Evolutionary conservation across 768 basidiomycete species (phyloP).

Genomic region (Tricholoma flavovirens): DNA sequence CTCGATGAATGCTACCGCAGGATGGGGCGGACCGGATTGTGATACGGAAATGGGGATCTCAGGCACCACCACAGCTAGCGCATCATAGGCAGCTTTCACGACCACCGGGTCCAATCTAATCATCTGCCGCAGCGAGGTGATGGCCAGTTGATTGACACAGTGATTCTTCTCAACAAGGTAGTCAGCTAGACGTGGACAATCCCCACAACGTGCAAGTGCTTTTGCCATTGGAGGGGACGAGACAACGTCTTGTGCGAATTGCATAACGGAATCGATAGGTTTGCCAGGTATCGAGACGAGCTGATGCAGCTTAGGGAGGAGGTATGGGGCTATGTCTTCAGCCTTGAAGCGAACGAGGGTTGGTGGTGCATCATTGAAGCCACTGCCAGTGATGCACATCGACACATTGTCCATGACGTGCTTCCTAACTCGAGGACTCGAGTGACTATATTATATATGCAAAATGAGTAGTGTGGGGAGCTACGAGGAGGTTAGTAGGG

Average conservation of each 20-base stretch:
- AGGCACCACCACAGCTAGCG: conserved; percentile 9
- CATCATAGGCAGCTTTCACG: conserved; percentile 13
- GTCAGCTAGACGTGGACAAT: conserved; percentile 12
- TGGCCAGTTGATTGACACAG: conserved; percentile 10
- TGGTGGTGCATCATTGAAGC: conserved; percentile 6
- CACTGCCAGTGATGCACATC: conserved; percentile 9
- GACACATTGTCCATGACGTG: conserved; percentile 17
- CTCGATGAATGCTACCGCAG: conserved; percentile 11
- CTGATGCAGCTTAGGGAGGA: conserved; percentile 16
- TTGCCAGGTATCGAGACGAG: conserved; percentile 9
- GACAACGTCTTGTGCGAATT: conserved; percentile 10
- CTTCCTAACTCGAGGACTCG: conserved; percentile 13
- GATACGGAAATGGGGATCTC: background rate
- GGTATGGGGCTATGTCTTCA: conserved; percentile 11
- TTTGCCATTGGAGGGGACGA: conserved; percentile 14
- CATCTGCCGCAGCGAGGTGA: conserved; percentile 14
- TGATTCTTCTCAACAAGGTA: conserved; percentile 11
- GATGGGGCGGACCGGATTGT: conserved; percentile 5
- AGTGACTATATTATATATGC: conserved; percentile 6
- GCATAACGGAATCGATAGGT: conserved; percentile 6
- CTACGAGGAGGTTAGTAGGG: background rate
- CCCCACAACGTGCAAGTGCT: conserved; percentile 12
- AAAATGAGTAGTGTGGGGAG: background rate
- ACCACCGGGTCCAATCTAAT: conserved; percentile 11
- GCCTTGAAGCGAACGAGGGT: conserved; percentile 11